Evolutionary conservation across 768 basidiomycete genomes (phyloP), one percentile per base, ranked within the genome.

Genomic region (Xerocomellus chrysenteron): DNA sequence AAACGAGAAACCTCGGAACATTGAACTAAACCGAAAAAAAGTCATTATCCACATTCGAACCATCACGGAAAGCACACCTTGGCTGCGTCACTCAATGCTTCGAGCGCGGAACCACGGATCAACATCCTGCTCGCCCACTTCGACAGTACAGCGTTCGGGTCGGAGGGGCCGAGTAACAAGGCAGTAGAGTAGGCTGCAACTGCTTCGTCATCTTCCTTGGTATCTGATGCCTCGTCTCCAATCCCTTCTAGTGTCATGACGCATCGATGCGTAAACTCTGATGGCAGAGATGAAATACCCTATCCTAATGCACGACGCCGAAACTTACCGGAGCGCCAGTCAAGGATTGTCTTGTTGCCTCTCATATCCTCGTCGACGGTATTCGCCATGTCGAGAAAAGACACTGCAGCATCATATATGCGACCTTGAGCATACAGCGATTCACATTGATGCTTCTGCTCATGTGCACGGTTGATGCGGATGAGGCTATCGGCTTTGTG

Each of bases 211-310:
- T 30, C 16, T 33, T 40, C 24, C 26, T 21, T 35, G 2, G 8
- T 7, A 2, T 21, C 12, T 8, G 12, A 19, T 19, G n/a, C 47
- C 1, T 48, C 19, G 5, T 53, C 51, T 37, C 56, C 51, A 3
- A 37, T 39, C 1, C 2, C n/a, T 35, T 57, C 59, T 4, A 60
- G 21, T 1, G 4, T 6, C 1, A 6, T 2, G 8, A 50, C 4
- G 26, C 52, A 60, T 24, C 19, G 44, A 4, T 13, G 0, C 14
- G 13, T 47, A 12, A 60, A 60, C 8, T n/a, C 57, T 58, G 39
- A 39, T 8, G 2, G 3, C 2, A 12, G 26, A 5, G 26, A 26
- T 26, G 2, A 26, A 26, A 26, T 26, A 26, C 26, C 5, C 26
- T 3, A 26, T 26, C 26, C 26, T 26, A 26, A 5, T 26, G 5